Percentiles rank a stretch among this genome's conserved stretches.
These are phyloP conservation scores for Cryomyces antarcticus DNA, from an alignment of 495 filamentous ascomycete genomes.

Conservation along the genomic window DNA sequence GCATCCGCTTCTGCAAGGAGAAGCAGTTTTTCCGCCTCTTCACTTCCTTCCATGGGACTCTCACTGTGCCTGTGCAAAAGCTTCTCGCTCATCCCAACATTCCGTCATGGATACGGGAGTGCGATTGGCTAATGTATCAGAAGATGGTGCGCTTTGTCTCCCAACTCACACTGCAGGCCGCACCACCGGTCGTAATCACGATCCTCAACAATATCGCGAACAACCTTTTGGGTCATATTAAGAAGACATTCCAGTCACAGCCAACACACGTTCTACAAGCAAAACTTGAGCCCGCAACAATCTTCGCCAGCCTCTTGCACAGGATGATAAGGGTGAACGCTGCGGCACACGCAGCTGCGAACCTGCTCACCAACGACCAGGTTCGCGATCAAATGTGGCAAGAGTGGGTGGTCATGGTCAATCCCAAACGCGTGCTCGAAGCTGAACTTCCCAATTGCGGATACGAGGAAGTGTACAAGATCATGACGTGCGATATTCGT, in stretches of 20 bases:
- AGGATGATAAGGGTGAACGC: constrained; percentile 79
- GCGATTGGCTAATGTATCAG: constrained; percentile 86
- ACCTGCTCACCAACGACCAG: constrained; percentile 48
- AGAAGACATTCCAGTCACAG: constrained; percentile 56
- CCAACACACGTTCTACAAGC: constrained; percentile 69
- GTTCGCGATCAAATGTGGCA: constrained; percentile 81
- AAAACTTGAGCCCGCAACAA: constrained; percentile 67
- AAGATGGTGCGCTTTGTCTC: constrained; percentile 86
- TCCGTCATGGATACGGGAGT: constrained; percentile 84
- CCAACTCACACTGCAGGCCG: constrained; percentile 67
- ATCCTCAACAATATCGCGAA: constrained; percentile 71
- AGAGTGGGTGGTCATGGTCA: constrained; percentile 70
- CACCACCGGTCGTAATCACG: constrained; percentile 63
- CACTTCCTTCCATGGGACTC: constrained; percentile 80
- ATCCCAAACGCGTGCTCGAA: constrained; percentile 33
- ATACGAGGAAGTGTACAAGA: constrained; percentile 45
- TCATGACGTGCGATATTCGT: constrained; percentile 56
- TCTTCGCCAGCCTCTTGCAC: constrained; percentile 70
- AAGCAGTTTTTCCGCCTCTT: constrained; percentile 91
- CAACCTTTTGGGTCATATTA: constrained; percentile 54
- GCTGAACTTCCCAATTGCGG: constrained; percentile 32
- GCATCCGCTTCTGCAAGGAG: constrained; percentile 84
- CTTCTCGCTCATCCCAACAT: constrained; percentile 63
- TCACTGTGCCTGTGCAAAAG: constrained; percentile 95
- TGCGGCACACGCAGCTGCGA: constrained; percentile 66